phyloP scores from a whole-genome alignment of 140 eudicot species.

The Oenanthe javanica region DNA sequence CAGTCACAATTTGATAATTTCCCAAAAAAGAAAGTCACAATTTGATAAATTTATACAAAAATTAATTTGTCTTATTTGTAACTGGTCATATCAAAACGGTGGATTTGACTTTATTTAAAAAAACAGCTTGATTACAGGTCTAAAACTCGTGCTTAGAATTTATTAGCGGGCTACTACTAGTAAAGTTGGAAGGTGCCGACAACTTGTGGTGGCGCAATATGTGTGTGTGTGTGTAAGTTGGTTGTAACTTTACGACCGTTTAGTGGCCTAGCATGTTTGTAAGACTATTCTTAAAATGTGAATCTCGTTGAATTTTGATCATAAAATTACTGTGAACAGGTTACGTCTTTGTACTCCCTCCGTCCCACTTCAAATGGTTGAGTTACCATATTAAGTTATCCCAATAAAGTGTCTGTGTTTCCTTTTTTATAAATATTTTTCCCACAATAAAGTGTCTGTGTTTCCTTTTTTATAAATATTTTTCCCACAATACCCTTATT shows the following conservation, averaged over 20 bases:
- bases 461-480: no score
- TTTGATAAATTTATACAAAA: not conserved
- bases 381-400: no score
- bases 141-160: conserved; percentile 1
- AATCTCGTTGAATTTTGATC: not conserved
- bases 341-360: not conserved
- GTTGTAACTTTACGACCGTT: conserved; percentile 5
- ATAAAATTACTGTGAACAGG: not conserved
- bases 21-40: not conserved
- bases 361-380: no score
- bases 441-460: no score
- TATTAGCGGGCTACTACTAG: not conserved
- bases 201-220: not conserved
- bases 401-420: no score
- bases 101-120: not conserved
- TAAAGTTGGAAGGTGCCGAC: not conserved
- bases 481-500: no score
- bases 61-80: not conserved
- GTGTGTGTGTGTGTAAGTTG: not conserved
- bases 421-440: no score
- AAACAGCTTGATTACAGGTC: not conserved
- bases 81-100: not conserved
- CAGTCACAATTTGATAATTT: not conserved
- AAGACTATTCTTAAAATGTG: not conserved
- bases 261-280: not conserved